A percentile compares a stretch with the other conserved stretches of the same genome.
Evolutionary conservation across 2,329 filamentous ascomycete species (phyloP).

Genomic region (Colletotrichum sp.): DNA sequence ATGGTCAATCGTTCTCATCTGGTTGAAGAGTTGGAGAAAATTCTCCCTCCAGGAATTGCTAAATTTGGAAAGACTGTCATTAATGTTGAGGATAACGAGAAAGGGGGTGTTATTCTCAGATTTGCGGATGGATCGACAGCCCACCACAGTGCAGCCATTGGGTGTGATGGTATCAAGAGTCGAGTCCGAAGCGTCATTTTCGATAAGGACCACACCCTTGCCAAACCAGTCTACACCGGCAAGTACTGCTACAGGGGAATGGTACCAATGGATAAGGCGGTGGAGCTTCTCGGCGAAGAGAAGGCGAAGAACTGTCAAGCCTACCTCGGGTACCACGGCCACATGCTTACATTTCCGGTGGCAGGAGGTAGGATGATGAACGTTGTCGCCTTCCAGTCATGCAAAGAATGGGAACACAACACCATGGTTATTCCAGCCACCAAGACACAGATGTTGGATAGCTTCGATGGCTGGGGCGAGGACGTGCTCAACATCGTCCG

Average conservation of each 20-base stretch:
- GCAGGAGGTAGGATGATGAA: constrained; percentile 60
- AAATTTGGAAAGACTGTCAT: not conserved
- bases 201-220: not conserved
- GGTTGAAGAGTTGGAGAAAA: constrained; percentile 40
- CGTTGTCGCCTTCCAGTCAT: constrained; percentile 47
- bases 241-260: constrained; percentile 61
- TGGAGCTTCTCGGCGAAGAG: constrained; percentile 48
- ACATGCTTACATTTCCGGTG: constrained; percentile 65
- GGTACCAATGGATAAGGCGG: constrained; percentile 54
- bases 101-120: not conserved
- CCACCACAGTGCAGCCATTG: constrained; percentile 39
- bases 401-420: not conserved
- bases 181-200: constrained; percentile 43
- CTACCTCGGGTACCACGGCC: constrained; percentile 52
- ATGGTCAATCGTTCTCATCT: not conserved
- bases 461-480: not conserved
- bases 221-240: constrained; percentile 38
- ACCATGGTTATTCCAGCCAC: not conserved
- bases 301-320: constrained; percentile 28
- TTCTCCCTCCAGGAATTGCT: constrained; percentile 32
- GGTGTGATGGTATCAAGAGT: constrained; percentile 47
- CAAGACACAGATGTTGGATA: not conserved
- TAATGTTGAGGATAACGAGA: not conserved
- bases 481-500: not conserved
- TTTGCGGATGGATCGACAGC: constrained; percentile 35